Evolutionary conservation across 202 grass and related monocot genomes (phyloP).

Genomic region (Schoenoplectus triqueter): DNA sequence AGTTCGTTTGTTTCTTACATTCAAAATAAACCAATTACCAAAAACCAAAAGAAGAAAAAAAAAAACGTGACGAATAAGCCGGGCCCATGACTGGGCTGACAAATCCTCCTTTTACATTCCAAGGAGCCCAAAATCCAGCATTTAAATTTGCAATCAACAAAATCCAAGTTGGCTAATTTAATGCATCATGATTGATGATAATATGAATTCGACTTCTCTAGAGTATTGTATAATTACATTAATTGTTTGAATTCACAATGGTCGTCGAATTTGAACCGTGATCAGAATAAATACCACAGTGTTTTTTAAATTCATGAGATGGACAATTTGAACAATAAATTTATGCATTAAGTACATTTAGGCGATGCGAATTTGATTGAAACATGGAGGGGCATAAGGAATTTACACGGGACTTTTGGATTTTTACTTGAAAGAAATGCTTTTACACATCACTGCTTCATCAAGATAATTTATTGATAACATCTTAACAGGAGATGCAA

Average conservation of each 20-base stretch:
- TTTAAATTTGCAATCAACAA: not conserved
- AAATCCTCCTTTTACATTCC: slow-evolving; percentile 3
- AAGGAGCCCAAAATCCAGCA: slow-evolving; percentile 17
- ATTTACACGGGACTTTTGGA: slow-evolving; percentile 11
- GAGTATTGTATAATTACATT: too few relatives aligned
- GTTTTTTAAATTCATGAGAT: too few relatives aligned
- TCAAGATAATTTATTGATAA: not conserved
- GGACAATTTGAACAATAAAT: too few relatives aligned
- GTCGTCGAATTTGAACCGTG: too few relatives aligned
- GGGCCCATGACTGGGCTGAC: not conserved
- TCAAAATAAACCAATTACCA: not conserved
- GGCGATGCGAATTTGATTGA: too few relatives aligned
- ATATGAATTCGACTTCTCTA: too few relatives aligned
- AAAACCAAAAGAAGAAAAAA: not conserved
- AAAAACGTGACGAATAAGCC: not conserved
- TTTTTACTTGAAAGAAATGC: not conserved
- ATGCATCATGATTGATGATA: slow-evolving; percentile 17
- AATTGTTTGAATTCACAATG: too few relatives aligned
- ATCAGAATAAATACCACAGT: too few relatives aligned
- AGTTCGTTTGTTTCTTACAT: not conserved
- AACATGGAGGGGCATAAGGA: not conserved
- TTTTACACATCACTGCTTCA: slow-evolving; percentile 28
- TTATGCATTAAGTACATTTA: too few relatives aligned
- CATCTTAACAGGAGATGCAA: too few relatives aligned
- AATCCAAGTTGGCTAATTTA: not conserved